Evolutionary conservation across 2,329 filamentous ascomycete genomes (phyloP), one percentile per base, ranked within the genome.

Genomic region (Beauveria rudraprayagi): DNA sequence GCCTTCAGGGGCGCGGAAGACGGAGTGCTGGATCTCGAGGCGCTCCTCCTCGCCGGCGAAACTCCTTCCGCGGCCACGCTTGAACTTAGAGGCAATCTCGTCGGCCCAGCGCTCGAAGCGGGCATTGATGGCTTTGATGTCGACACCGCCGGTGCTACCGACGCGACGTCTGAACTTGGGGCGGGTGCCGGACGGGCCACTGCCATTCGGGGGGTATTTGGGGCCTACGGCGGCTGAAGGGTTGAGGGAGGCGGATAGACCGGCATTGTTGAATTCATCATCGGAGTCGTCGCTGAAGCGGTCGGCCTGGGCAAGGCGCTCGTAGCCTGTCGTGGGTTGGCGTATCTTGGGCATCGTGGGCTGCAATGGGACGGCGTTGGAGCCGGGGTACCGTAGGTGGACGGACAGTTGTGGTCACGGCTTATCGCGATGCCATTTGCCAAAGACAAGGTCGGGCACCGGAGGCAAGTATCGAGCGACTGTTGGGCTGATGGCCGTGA

Each of bases 121-220:
- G 62, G 93, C 92, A 74, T 99, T 99, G 76, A 99, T 97, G 63
- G 94, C 94, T 73, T 97, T 97, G 71, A 99, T 90, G 70, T 99
- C 94, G 19, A 99, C 93, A 3, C 92, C 93, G 22, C 91, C 91
- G 68, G 92, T 94, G 71, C 90, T 89, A 66, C 72, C 82, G 67
- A 70, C 76, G 67, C 77, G 79, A 70, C 68, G 77, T 67, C 76
- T 75, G 65, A 79, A 76, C 67, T 78, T 79, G 43, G 72, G 71
- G 17, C 76, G 71, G 5, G 67, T 64, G 28, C 65, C 65, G 61
- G 80, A 76, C 80, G 87, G 85, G 70, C 79, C 81, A 58, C 83
- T 84, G 69, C 87, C 85, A 56, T 79, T 74, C 51, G 85, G 80
- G 41, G 83, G 83, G 80, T 85, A 90, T 69, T 83, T 85, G 44